Percentiles rank a stretch among this genome's conserved stretches.
phyloP scores from a whole-genome alignment of 1,284 basidiomycete genomes.

The Cutaneotrichosporon dermatis region DNA sequence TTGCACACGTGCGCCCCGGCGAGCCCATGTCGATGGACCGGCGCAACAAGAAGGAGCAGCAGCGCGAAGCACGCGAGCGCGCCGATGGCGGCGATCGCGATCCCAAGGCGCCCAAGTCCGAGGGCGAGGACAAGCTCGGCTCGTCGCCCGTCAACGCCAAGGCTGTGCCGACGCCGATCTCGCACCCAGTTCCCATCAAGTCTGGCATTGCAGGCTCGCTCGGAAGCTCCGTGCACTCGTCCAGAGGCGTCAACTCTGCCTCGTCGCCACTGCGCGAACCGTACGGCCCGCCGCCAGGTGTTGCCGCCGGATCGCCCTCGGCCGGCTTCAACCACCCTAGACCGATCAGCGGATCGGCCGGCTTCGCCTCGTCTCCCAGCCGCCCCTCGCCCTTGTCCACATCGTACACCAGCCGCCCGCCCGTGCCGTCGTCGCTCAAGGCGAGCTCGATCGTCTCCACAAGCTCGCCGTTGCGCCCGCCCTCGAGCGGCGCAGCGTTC shows the following conservation, averaged over 20 bases:
- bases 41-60: constrained; percentile 96
- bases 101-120: constrained; percentile 3
- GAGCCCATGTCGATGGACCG: constrained; percentile 92
- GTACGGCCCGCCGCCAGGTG: constrained; percentile 40
- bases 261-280: constrained; percentile 45
- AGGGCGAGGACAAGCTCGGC: constrained; percentile 10
- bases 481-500: constrained; percentile 28
- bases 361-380: constrained; percentile 39
- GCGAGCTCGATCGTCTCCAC: constrained; percentile 24
- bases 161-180: constrained; percentile 15
- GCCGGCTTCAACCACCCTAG: constrained; percentile 34
- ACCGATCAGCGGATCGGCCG: constrained; percentile 22
- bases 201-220: constrained; percentile 40
- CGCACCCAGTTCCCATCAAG: constrained; percentile 41
- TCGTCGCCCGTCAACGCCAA: constrained; percentile 6
- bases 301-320: constrained; percentile 35
- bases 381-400: constrained; percentile 41
- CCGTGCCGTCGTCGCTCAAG: constrained; percentile 29
- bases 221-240: constrained; percentile 23
- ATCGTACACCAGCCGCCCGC: constrained; percentile 26
- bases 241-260: constrained; percentile 14
- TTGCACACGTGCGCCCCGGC: constrained; percentile 88
- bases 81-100: constrained; percentile 11
- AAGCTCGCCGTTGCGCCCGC: constrained; percentile 37
- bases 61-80: constrained; percentile 56